Conservation (phyloP, 257 asterid genomes). For the Nicotiana tabacum region DNA sequence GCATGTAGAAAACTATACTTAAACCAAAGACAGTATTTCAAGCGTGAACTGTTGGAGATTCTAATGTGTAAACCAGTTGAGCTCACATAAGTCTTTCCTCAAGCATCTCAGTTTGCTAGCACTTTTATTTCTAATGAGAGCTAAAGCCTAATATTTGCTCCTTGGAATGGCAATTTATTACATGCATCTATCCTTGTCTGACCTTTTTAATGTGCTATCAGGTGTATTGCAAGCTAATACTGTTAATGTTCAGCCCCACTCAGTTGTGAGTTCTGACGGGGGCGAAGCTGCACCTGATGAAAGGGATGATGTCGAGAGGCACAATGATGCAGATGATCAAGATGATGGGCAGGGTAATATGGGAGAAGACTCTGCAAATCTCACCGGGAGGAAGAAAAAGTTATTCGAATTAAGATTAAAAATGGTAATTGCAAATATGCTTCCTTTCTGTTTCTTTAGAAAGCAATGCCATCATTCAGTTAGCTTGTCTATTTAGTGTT, state of each 20-base stretch:
- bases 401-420: constrained; percentile 71
- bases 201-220: constrained; percentile 11
- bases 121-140: not conserved
- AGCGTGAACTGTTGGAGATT: not conserved
- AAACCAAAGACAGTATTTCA: not conserved
- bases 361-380: constrained; percentile 32
- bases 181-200: not conserved
- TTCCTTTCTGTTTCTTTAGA: not conserved
- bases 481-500: not conserved
- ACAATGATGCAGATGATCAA: constrained; percentile 37
- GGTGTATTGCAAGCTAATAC: constrained; percentile 29
- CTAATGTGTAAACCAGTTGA: not conserved
- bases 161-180: not conserved
- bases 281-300: constrained; percentile 28
- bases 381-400: constrained; percentile 71
- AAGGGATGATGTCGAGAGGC: constrained; percentile 25
- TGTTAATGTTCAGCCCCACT: constrained; percentile 16
- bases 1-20: not conserved
- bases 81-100: not conserved
- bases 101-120: not conserved
- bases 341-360: constrained; percentile 28
- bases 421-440: constrained; percentile 46
- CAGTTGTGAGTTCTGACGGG: constrained; percentile 22
- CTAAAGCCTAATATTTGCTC: not conserved
- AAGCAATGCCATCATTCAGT: not conserved